phyloP scores from a whole-genome alignment of 108 stramenopile genomes.

The Thalassiosira profunda region DNA sequence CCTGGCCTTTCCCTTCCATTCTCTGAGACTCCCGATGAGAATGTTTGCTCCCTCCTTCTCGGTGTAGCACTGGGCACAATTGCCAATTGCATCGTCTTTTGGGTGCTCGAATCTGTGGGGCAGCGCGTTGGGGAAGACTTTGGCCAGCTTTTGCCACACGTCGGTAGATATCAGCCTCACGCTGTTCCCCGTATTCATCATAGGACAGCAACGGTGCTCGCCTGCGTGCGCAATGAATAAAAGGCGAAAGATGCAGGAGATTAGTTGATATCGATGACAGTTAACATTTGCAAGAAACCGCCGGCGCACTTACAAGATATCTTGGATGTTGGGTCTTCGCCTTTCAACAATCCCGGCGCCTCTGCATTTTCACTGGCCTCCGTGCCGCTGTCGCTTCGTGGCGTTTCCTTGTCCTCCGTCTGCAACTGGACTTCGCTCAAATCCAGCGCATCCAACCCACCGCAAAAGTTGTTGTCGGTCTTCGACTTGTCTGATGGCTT shows the following conservation, averaged over 20 bases:
- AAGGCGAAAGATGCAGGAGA: too few relatives aligned
- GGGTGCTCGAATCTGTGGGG: conserved; percentile 13
- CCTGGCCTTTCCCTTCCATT: conserved; percentile 32
- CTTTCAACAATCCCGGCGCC: background rate
- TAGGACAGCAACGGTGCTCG: conserved; percentile 39
- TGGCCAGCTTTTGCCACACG: conserved; percentile 56
- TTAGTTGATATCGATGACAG: background rate
- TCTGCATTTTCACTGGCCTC: background rate
- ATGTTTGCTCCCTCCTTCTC: conserved; percentile 24
- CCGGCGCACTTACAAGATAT: conserved; percentile 48
- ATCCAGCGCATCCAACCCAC: conserved; percentile 14
- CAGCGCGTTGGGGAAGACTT: conserved; percentile 65
- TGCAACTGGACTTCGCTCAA: background rate
- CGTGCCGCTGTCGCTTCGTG: background rate
- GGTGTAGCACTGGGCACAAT: conserved; percentile 34
- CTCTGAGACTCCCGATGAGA: conserved; percentile 31
- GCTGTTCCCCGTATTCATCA: conserved; percentile 35
- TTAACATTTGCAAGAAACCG: background rate
- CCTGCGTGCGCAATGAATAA: conserved; percentile 29
- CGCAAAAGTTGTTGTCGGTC: background rate
- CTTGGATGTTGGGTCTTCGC: conserved; percentile 48
- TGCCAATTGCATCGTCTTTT: conserved; percentile 24
- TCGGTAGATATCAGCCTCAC: conserved; percentile 28
- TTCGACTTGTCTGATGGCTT: background rate
- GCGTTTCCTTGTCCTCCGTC: background rate